Conservation (phyloP, 345 rosid species). For the Populus pruinosa region DNA sequence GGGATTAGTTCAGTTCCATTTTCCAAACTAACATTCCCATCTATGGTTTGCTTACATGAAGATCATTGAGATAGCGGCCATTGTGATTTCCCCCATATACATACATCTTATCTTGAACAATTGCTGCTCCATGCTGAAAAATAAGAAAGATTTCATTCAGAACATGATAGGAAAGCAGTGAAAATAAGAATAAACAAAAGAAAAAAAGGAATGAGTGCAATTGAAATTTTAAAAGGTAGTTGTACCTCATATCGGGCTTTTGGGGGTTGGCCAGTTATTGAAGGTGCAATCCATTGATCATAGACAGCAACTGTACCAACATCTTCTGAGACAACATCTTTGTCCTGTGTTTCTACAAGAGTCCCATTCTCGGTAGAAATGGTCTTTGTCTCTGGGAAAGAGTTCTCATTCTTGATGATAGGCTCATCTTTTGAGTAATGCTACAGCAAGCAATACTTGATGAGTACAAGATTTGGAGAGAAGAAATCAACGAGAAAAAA, state of each 20-base stretch:
- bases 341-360: constrained; percentile 69
- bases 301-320: constrained; percentile 69
- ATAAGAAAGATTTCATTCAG: constrained; percentile 21
- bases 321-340: constrained; percentile 89
- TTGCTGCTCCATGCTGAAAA: constrained; percentile 89
- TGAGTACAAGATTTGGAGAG: not conserved
- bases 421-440: constrained; percentile 54
- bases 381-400: constrained; percentile 62
- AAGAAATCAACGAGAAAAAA: not conserved
- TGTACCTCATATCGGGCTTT: constrained; percentile 92
- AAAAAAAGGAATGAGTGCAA: constrained; percentile 7
- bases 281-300: constrained; percentile 88
- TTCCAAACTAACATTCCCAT: not conserved
- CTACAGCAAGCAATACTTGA: constrained; percentile 32
- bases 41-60: constrained; percentile 59
- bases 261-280: constrained; percentile 74
- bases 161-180: constrained; percentile 10
- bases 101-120: constrained; percentile 90
- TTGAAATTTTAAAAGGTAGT: constrained; percentile 14
- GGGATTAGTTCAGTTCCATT: not conserved
- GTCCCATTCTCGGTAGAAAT: constrained; percentile 63
- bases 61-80: constrained; percentile 94
- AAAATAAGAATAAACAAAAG: constrained; percentile 11
- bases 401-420: constrained; percentile 57
- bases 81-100: constrained; percentile 95